A percentile compares a stretch with the other conserved stretches of the same genome.
phyloP scores from a whole-genome alignment of 1,139 yeast species.

The Nadsonia starkeyi-henricii region DNA sequence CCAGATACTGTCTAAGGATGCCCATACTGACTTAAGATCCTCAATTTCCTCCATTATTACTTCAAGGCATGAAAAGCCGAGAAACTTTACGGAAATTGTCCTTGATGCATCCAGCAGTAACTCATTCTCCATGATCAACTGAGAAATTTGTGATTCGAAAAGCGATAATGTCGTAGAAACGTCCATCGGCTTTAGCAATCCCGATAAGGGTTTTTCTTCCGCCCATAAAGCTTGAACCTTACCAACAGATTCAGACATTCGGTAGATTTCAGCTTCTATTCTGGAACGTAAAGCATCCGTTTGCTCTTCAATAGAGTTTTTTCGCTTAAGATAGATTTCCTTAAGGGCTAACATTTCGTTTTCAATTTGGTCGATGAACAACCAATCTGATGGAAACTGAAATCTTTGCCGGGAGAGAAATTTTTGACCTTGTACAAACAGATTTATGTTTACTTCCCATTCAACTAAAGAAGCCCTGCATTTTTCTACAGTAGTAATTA shows the following conservation, averaged over 20 bases:
- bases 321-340: constrained; percentile 31
- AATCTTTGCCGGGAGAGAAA: constrained; percentile 33
- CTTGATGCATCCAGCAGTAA: constrained; percentile 30
- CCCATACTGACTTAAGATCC: constrained; percentile 55
- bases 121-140: constrained; percentile 8
- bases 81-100: constrained; percentile 29
- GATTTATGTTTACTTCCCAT: constrained; percentile 22
- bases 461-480: constrained; percentile 16
- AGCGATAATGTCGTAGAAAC: constrained; percentile 37
- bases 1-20: constrained; percentile 43
- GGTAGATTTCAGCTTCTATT: constrained; percentile 30
- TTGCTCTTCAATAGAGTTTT: constrained; percentile 30
- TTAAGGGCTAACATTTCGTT: constrained; percentile 33
- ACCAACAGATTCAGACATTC: constrained; percentile 26
- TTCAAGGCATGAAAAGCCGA: constrained; percentile 22
- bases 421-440: constrained; percentile 31
- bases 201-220: constrained; percentile 35
- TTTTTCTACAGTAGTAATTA: constrained; percentile 25
- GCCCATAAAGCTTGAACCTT: constrained; percentile 34
- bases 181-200: constrained; percentile 30
- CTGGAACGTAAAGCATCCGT: constrained; percentile 30
- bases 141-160: constrained; percentile 29
- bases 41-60: constrained; percentile 35
- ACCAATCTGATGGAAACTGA: constrained; percentile 42
- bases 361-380: constrained; percentile 50